These are phyloP conservation scores for Phytopythium boreale DNA, from an alignment of 352 stramenopile species.

Conservation along the genomic window DNA sequence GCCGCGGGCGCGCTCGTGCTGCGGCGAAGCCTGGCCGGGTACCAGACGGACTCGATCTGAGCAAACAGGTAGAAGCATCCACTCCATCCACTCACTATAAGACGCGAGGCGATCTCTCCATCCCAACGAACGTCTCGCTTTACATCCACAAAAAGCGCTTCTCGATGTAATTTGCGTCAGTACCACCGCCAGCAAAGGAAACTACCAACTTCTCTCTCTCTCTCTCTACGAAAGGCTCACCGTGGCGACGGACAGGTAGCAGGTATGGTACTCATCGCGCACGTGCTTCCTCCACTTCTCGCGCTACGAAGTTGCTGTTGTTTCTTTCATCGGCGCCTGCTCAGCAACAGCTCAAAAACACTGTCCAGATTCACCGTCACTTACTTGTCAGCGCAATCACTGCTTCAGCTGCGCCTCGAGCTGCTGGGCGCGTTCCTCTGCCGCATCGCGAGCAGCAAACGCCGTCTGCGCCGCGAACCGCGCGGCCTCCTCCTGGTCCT, in stretches of 20 bases:
- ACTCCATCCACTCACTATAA: background rate
- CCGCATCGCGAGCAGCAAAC: slow-evolving; percentile 62
- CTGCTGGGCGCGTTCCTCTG: slow-evolving; percentile 42
- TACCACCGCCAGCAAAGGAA: background rate
- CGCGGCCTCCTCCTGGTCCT: slow-evolving; percentile 71
- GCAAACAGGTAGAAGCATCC: too few species aligned
- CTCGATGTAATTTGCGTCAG: background rate
- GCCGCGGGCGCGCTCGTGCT: slow-evolving; percentile 67
- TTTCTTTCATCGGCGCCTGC: background rate
- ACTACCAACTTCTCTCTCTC: background rate
- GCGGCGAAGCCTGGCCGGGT: slow-evolving; percentile 67
- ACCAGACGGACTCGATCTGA: slow-evolving; percentile 84
- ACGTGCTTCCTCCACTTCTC: slow-evolving; percentile 17
- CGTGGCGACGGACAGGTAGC: background rate
- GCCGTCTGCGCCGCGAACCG: slow-evolving; percentile 67
- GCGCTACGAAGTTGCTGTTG: slow-evolving; percentile 12
- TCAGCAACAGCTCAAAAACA: slow-evolving; percentile 1
- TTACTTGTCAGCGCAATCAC: slow-evolving; percentile 3
- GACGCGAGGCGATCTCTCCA: background rate
- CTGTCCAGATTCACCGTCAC: background rate
- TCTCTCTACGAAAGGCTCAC: background rate
- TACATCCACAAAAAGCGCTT: slow-evolving; percentile 1
- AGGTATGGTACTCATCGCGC: background rate
- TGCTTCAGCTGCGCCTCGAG: slow-evolving; percentile 36
- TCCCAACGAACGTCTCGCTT: background rate